Evolutionary conservation across 1,284 basidiomycete species (phyloP), one percentile per base, ranked within the genome.

Genomic region (Irpex lacteus): DNA sequence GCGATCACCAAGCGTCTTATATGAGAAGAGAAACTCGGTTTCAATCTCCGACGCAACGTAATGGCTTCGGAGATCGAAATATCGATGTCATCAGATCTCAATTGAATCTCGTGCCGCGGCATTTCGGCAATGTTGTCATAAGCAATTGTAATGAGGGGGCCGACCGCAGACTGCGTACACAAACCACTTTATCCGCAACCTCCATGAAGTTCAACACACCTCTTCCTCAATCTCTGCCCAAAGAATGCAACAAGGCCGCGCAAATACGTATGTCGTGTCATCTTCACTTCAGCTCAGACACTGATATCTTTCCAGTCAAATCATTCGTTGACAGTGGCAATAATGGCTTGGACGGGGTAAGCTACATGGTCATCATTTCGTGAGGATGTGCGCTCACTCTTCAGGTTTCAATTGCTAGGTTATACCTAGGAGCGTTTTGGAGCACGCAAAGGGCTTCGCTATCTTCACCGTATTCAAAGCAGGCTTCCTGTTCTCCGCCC

Each of bases 381-480:
- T 26, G 26, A 26, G 26, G 26, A 26, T 26, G 26, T 26, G 26
- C 2, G 26, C 26, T 26, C 26, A 44, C 19, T 40, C 50, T 34
- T 19, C n/a, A 5, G 53, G 49, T 65, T 47, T 52, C 64, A 38
- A 64, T 19, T 59, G 37, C 57, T 63, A 84, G 82, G 77, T 92
- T 66, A 87, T 92, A 65, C 90, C 91, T 58, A 80, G 87, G 56
- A 78, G 74, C 63, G 82, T 92, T 18, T 82, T 92, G 15, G 82
- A 90, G 72, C 84, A 88, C 69, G 93, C 95, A 6, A 89, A 87
- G 73, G 94, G 94, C 8, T 94, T 95, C 70, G 92, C 92, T 50
- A 91, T 95, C 64, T 93, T 92, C 73, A 90, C 88, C 5, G 82
- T 93, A 61, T 83, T 91, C 77, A 93, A 93, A 74, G 91, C 89